Base-by-base conservation (phyloP, 2,329 filamentous ascomycete genomes). In the Phaeomoniella chlamydospora region DNA sequence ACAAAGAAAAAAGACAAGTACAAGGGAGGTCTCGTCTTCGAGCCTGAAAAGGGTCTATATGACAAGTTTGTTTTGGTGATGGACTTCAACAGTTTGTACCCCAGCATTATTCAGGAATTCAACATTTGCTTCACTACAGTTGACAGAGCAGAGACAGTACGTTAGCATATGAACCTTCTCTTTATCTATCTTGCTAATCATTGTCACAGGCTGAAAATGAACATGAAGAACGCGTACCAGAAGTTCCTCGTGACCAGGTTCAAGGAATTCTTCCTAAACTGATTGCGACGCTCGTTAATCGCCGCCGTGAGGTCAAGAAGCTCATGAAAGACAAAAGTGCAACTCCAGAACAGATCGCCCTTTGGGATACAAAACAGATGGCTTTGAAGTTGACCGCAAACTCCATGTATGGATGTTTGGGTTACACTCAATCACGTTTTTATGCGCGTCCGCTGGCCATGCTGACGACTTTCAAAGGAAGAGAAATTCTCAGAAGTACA, bases 51-150 rank as follows among this genome's bases (percentile, higher is more conserved):
- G 58, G 90, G 92, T 13, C 71, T 98, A 3, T 98, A 98, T 53
- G 90, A 98, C 69, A 93, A 92, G 61, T 94, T 92, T 57, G 82
- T 98, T 37, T 72, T 98, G 38, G 92, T 98, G 58, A 98, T 98
- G 92, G 90, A 98, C 67, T 98, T 98, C 68, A 98, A 98, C 70
- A 94, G 87, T 49, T 68, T 98, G 42, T 98, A 98, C 51, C 90
- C 90, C 18, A 94, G 85, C 53, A 96, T 98, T 52, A 98, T 98
- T 42, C 92, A 98, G 53, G 92, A 98, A 68, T 98, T 78, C 64
- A 98, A 98, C 59, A 98, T 98, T 48, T 98, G 92, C 65, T 98
- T 98, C 60, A 98, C 90, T 2, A 98, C 92, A 0, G 86, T 98
- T 4, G 83, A 96, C 42, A 72, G 90, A 47, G 67, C 72, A 29